Conservation (phyloP, 331 rosid genomes). For the Pyrus hybrid region DNA sequence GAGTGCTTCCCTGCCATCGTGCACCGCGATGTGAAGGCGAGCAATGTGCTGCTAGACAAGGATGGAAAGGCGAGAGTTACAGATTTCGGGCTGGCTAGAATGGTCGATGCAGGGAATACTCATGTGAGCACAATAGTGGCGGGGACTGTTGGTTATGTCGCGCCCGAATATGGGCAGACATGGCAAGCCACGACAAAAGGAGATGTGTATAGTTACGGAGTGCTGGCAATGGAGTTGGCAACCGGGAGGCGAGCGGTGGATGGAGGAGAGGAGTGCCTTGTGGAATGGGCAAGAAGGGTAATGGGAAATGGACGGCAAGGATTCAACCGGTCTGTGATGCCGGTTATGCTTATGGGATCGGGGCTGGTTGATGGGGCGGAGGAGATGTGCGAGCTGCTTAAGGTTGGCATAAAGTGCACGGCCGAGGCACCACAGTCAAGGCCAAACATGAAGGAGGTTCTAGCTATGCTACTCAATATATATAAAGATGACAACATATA, state of each 20-base stretch:
- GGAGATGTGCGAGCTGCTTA: slow-evolving; percentile 68
- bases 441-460: slow-evolving; percentile 93
- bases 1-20: slow-evolving; percentile 76
- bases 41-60: slow-evolving; percentile 69
- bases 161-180: slow-evolving; percentile 91
- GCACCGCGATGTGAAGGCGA: slow-evolving; percentile 92
- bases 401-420: slow-evolving; percentile 74
- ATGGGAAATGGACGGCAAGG: slow-evolving; percentile 45
- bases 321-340: slow-evolving; percentile 27
- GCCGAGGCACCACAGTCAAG: slow-evolving; percentile 65
- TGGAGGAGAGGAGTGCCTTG: slow-evolving; percentile 89
- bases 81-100: slow-evolving; percentile 85
- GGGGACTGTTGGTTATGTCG: slow-evolving; percentile 91
- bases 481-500: slow-evolving; percentile 10
- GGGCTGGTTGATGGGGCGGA: slow-evolving; percentile 62
- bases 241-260: slow-evolving; percentile 84
- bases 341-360: slow-evolving; percentile 52
- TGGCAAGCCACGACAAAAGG: slow-evolving; percentile 96
- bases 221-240: slow-evolving; percentile 76
- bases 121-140: slow-evolving; percentile 97
- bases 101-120: slow-evolving; percentile 74
- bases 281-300: slow-evolving; percentile 78
- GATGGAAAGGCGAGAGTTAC: slow-evolving; percentile 78
- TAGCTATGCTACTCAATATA: slow-evolving; percentile 48
- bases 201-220: slow-evolving; percentile 92